Conservation (phyloP, 805 yeast genomes). For the Priceomyces castillae region DNA sequence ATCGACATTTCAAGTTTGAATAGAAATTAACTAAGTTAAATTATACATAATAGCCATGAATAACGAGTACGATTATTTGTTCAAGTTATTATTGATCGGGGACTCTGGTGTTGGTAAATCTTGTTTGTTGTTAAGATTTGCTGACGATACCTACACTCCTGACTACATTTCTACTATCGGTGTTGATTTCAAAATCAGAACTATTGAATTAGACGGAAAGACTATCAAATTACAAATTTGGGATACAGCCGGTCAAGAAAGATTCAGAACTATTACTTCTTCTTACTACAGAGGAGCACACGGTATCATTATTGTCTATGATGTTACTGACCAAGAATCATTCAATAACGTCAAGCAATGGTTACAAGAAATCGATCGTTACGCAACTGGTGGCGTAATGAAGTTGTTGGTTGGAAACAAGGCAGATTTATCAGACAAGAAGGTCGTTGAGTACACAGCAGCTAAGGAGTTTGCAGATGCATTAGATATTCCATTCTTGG, state of each 20-base stretch:
- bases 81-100: conserved; percentile 92
- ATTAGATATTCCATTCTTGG: conserved; percentile 89
- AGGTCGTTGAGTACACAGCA: conserved; percentile 91
- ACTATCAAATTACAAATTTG: conserved; percentile 96
- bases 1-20: background rate
- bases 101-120: conserved; percentile 99
- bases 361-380: conserved; percentile 97
- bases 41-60: conserved; percentile 48
- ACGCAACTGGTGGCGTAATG: conserved; percentile 96
- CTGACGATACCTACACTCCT: conserved; percentile 95
- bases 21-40: background rate
- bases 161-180: conserved; percentile 98
- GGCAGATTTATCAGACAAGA: conserved; percentile 89
- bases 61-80: conserved; percentile 96
- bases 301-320: conserved; percentile 96
- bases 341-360: conserved; percentile 97
- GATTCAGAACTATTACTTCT: conserved; percentile 96
- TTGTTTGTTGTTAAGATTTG: conserved; percentile 89
- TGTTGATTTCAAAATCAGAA: conserved; percentile 89
- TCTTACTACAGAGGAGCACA: conserved; percentile 98
- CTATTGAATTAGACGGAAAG: conserved; percentile 93
- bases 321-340: conserved; percentile 95
- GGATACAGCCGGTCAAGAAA: conserved; percentile 99
- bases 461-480: conserved; percentile 98
- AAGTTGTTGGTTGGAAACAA: conserved; percentile 95